Base-by-base conservation (phyloP, 163 green algal genomes). In the Chlorella variabilis region DNA sequence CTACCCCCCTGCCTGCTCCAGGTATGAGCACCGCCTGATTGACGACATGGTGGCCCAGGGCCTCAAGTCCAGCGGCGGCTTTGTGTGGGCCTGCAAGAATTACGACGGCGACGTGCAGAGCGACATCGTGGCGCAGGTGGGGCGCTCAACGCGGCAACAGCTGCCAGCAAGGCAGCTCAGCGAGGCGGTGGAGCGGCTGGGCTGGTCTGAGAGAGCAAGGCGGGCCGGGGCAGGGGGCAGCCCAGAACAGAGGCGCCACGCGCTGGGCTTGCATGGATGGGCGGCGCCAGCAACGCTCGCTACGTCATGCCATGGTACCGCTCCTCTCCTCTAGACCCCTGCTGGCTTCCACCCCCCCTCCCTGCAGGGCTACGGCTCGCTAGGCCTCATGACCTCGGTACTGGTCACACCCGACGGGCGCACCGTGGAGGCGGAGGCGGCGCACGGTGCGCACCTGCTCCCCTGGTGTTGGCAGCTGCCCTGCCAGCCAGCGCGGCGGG, bases 31-130 rank as follows among this genome's bases (percentile, higher is more conserved):
- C 91, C 91, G 96, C 56, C 93, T 99, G 38, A 99, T 99, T 77
- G 96, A 99, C 81, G 96, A 99, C 93, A 99, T 99, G 96, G 96
- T 99, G 9, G 96, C 96, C 3, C 95, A 98, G 85, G 87, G 88
- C 31, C 89, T 99, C 66, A 99, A 99, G 90, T 95, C 84, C 36
- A 90, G 84, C 54, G 96, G 96, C 67, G 96, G 95, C 70, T 99
- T 98, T 91, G 93, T 99, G 73, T 99, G 95, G 96, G 96, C 96
- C 0, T 98, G 94, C 91, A 99, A 99, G 81, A 98, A 98, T 91
- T 97, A 96, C 83, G 94, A 97, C 71, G 94, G 94, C 33, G 94
- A 97, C 77, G 95, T 98, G 81, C 95, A 98, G 91, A 91, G 67
- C n/a, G 96, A 99, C 88, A 99, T 98, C 68, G 94, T 99, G 31